A percentile compares a stretch with the other conserved stretches of the same genome.
Conservation (phyloP, 768 basidiomycete genomes). For the Lentinula sp. region DNA sequence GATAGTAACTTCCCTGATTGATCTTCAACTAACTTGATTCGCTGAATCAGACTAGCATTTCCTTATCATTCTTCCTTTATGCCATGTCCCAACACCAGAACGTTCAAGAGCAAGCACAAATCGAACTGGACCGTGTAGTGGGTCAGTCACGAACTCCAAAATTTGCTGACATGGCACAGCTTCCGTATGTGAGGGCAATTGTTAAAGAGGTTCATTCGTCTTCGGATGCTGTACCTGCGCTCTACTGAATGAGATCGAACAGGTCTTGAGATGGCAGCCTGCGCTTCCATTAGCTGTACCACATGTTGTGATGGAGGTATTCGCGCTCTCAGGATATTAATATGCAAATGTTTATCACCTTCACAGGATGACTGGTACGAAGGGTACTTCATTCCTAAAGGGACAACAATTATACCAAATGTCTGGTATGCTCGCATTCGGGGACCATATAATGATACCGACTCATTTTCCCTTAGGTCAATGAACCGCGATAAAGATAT, state of each 20-base stretch:
- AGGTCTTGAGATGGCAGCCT: constrained; percentile 4
- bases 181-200: neutral
- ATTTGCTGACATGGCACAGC: constrained; percentile 1
- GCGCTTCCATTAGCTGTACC: neutral
- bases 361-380: constrained; percentile 3
- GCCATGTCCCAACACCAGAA: neutral
- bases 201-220: constrained; percentile 1
- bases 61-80: neutral
- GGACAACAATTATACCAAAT: neutral
- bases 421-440: neutral
- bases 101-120: neutral
- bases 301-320: neutral
- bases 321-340: neutral
- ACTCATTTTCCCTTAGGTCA: neutral
- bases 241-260: too few species aligned
- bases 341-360: neutral
- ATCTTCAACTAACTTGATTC: too few species aligned
- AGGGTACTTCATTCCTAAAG: constrained; percentile 3
- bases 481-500: neutral
- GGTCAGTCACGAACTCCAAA: neutral
- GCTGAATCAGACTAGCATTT: neutral
- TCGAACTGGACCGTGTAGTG: neutral
- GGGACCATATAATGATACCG: neutral
- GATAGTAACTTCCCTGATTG: neutral
- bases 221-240: neutral